Base-by-base conservation (phyloP, 495 filamentous ascomycete species). In the Letharia columbiana region DNA sequence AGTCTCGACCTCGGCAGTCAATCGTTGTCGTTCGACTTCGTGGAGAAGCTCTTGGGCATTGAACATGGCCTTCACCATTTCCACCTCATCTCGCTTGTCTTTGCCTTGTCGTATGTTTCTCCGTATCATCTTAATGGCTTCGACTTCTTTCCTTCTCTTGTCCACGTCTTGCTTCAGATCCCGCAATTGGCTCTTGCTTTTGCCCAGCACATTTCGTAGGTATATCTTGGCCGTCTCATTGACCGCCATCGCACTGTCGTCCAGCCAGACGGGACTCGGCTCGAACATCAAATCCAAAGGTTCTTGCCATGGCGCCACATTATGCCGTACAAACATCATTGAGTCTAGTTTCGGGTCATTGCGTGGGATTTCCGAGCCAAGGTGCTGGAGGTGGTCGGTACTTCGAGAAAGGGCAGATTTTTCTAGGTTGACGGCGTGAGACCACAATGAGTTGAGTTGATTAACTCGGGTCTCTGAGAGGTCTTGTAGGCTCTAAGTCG, bases 321-420 rank as follows among this genome's bases (percentile, higher is more conserved):
- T 99, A 76, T 99, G 94, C 63, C 88, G 86, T 47, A 92, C 84
- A 76, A 95, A 99, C 95, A 99, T 99, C 80, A 93, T 89, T 39
- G 91, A 95, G 73, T 99, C 95, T 11, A 98, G 82, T 18, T 85
- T 81, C 3, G 95, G 94, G 62, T 88, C 82, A 71, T 99, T 99
- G 42, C 92, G 86, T 4, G 89, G 86, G 60, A 99, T 93, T 72
- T 97, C 93, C 47, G 83, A 82, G 42, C 86, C 75, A 9, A 96
- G 83, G 68, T 87, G 86, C 10, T 84, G 77, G 62, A 95, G 79
- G 61, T 88, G 83, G n/a, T 86, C 81, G 5, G 82, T 82, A 72
- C 91, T 90, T 60, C 86, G 84, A 62, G 84, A 79, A 18, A 96
- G 81, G 68, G 87, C 89, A 33, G 76, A 75, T 40, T 81, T 83